Evolutionary conservation across 768 basidiomycete species (phyloP).

Genomic region (Russula olivacea): DNA sequence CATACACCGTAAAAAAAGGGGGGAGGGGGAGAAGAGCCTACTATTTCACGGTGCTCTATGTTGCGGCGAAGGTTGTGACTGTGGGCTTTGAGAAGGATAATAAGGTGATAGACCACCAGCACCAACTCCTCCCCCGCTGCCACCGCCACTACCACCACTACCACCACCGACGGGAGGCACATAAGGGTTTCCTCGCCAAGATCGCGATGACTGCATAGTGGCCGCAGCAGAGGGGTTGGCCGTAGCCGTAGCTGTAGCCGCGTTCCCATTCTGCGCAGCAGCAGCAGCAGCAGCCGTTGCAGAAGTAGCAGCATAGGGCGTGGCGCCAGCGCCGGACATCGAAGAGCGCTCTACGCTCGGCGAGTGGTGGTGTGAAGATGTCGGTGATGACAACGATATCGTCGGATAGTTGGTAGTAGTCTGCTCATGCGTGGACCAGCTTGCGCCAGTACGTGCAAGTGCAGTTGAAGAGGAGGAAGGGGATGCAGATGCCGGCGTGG

Average conservation of each 20-base stretch:
- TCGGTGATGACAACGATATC: background rate
- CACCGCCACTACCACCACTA: background rate
- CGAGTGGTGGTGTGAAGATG: background rate
- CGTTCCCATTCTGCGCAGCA: constrained; percentile 7
- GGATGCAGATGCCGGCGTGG: background rate
- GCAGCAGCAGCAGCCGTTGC: background rate
- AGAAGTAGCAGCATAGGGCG: background rate
- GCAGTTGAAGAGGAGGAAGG: background rate
- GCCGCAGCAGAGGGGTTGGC: background rate
- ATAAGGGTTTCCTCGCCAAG: constrained; percentile 16
- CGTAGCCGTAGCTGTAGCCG: background rate
- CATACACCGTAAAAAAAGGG: background rate
- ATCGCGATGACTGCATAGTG: background rate
- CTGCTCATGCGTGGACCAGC: constrained; percentile 11
- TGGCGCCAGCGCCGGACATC: constrained; percentile 9
- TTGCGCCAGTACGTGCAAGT: background rate
- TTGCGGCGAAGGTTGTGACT: constrained; percentile 6
- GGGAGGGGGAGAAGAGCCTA: background rate
- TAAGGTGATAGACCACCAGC: background rate
- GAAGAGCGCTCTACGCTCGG: constrained; percentile 20
- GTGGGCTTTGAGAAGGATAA: constrained; percentile 17
- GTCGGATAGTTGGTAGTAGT: constrained; percentile 1
- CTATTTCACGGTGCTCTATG: constrained; percentile 21
- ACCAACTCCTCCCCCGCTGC: background rate
- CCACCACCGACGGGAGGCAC: background rate